Base-by-base conservation (phyloP, 2,329 filamentous ascomycete genomes). In the Colletotrichum spinosum region DNA sequence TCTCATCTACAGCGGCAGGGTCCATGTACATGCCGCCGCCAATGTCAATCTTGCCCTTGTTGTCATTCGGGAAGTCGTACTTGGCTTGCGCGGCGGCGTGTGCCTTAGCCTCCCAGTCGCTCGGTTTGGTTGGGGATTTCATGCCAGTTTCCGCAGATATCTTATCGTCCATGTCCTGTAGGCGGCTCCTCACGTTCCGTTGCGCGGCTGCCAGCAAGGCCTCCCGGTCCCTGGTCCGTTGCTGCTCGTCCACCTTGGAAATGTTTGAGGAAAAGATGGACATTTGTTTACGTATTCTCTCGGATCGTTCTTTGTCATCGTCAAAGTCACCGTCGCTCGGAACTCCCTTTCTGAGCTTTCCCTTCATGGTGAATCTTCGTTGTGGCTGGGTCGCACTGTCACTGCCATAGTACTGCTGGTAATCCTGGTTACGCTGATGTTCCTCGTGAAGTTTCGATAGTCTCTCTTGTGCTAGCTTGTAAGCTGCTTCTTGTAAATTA, bases 21-120 rank as follows among this genome's bases (percentile, higher is more conserved):
- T 93, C 88, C 82, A 97, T 89, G 72, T 90, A 94, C 72, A 87
- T 93, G 8, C 93, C 93, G 49, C 91, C 90, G 5, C 95, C 94
- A 59, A 97, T 88, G 68, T 96, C 81, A 37, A 90, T 73, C 70
- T 86, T 87, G 56, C 79, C 80, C 46, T 85, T 70, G 49, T 86
- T 81, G 53, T 86, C 55, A 17, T 66, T 63, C 35, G 50, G 34
- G 17, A 38, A 50, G 48, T 91, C 86, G 46, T 86, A 88, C 41
- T 90, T 89, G 10, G 85, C 83, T 70, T 90, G 84, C 4, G 92
- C 92, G 25, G 89, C 85, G 55, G 88, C 86, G 42, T 90, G 85
- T 7, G 93, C 92, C 75, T 92, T 92, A 55, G 87, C 79, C 71
- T 97, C 93, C 93, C 93, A 97, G 56, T 94, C 88, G 34, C 87